Evolutionary conservation across 148 eudicot genomes (phyloP), one percentile per base, ranked within the genome.

Genomic region (Drosera capensis): DNA sequence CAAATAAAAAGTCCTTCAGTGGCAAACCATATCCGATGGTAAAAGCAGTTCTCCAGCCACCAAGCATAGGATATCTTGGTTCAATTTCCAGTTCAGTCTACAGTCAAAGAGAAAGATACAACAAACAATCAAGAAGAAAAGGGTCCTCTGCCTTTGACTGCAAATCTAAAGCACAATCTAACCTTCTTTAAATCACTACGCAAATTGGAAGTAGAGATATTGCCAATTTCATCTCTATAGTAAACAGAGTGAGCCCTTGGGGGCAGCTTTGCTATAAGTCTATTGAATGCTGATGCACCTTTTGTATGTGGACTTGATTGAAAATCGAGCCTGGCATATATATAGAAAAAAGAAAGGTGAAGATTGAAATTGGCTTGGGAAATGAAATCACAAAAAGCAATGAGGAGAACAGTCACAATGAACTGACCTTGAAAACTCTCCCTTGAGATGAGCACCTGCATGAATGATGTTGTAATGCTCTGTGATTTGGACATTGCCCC

Each of bases 181-280:
- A 74, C 99, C 88, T 70, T 78, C 54, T 62, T 77, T 1, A 52
- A 59, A 64, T 81, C 82, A 61, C 64, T 55, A 43, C 71, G 66
- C 50, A 92, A 25, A 71, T 79, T 71, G 47, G 99, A 92, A 39
- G 99, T 92, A 45, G 99, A 92, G 49, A 92, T 92, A 62, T 92
- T 92, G 34, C 99, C 99, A 51, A 92, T 92, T 54, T 82, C 99
- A 68, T 92, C 99, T 55, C 99, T 76, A 40, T 81, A 92, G 59
- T 92, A 92, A 23, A 92, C 75, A 48, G 99, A 92, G 67, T 79
- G 94, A 40, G 99, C 87, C 57, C 88, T 61, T 23, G 80, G 77
- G 8, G 88, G 95, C 48, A 92, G 59, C 58, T 51, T 78, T 23
- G 86, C 88, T 54, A 85, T 61, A 42, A 92, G 79, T 36, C 51